Percentiles rank a stretch among this genome's conserved stretches.
These are phyloP conservation scores for Amanita rimosa DNA, from an alignment of 768 basidiomycete genomes.

Conservation along the genomic window DNA sequence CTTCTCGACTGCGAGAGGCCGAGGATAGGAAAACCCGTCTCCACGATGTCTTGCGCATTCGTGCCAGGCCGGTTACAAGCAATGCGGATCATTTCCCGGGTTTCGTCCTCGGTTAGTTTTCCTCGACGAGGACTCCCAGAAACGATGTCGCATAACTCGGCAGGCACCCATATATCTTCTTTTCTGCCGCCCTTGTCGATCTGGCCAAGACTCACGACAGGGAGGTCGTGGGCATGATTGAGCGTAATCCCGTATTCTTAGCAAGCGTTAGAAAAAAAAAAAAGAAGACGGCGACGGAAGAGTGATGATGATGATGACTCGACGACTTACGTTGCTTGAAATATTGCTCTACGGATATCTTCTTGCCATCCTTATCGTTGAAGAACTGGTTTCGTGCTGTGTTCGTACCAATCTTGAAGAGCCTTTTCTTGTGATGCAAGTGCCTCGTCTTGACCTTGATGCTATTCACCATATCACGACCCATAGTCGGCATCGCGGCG, in stretches of 20 bases:
- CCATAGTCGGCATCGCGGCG: constrained; percentile 22
- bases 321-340: constrained; percentile 22
- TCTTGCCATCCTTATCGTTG: constrained; percentile 35
- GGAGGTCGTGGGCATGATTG: constrained; percentile 13
- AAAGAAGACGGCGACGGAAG: too few relatives aligned
- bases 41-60: constrained; percentile 2
- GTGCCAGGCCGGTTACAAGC: constrained; percentile 53
- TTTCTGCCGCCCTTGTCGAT: constrained; percentile 43
- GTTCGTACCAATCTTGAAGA: constrained; percentile 3
- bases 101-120: constrained; percentile 49
- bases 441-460: constrained; percentile 6
- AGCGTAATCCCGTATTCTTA: constrained; percentile 11
- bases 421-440: constrained; percentile 3
- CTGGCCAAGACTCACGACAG: constrained; percentile 26
- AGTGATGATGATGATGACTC: constrained; percentile 10
- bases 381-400: constrained; percentile 15
- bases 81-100: constrained; percentile 55
- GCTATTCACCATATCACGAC: background rate
- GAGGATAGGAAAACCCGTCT: constrained; percentile 1
- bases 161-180: constrained; percentile 33
- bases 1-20: constrained; percentile 20
- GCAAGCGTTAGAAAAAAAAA: constrained; percentile 21
- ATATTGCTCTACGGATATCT: constrained; percentile 44
- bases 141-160: constrained; percentile 60
- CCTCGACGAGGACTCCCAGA: constrained; percentile 48